Evolutionary conservation across 805 yeast species (phyloP), one percentile per base, ranked within the genome.

Genomic region (Jamesozyma lodderae): DNA sequence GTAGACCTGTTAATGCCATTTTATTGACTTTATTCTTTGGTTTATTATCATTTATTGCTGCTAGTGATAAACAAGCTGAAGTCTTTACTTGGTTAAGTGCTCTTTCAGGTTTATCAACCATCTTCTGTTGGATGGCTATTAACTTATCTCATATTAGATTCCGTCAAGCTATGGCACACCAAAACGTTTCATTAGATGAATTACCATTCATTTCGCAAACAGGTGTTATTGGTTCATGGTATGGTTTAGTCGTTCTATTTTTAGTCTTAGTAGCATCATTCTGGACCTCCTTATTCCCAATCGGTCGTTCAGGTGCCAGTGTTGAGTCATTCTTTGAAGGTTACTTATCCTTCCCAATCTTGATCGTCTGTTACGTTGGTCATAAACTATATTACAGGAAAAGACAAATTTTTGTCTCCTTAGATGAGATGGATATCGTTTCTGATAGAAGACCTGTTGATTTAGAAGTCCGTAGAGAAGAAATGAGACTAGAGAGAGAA

Each of bases 1-100:
- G 95, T 41, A 72, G 94, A 53, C 95, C 95, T 14, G 57, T 81
- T 38, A 74, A 72, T 37, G 90, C 86, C 15, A 75, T 82, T 50
- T 45, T 60, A 5, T 64, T 69, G 24, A 68, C 79, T n/a, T 60
- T 75, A 37, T 41, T 63, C 11, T 63, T 77, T 54, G 84, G 81
- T 27, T 60, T 77, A 43, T 52, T 78, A 16, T 73, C 81, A 42
- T 78, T 74, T 60, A 63, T 70, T 36, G 79, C 77, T 5, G 67
- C 75, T 17, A 56, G 60, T 30, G 60, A 67, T 30, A 66, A 69
- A 41, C 67, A 68, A 49, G 66, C 51, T 27, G 67, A 61, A 33
- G 77, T 71, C 6, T 75, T 75, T 57, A 62, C 71, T 41, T 75
- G 80, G 80, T 54, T 75, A 41, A 55, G 70, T 41, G 74, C 79